Evolutionary conservation across 1,139 yeast species (phyloP), one percentile per base, ranked within the genome.

Genomic region (Candida tropicalis): DNA sequence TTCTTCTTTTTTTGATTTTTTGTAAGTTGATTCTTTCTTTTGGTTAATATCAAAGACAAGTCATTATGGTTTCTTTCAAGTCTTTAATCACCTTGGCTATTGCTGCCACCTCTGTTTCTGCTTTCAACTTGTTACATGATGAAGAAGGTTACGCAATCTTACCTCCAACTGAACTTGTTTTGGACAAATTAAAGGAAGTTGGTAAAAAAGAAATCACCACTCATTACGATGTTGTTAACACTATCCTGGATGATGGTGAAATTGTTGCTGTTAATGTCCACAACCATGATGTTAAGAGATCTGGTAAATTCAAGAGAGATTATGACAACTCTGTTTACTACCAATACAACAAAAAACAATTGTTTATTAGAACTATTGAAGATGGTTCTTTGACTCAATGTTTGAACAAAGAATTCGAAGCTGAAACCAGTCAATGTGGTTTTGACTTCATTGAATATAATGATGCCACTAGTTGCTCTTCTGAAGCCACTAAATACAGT

Each of bases 131-230:
- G 28, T 43, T 51, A 27, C 44, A 45, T 22, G 54, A 51, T 37
- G 32, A 39, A 24, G 40, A 42, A 24, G 54, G 54, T n/a, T 49
- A 23, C 35, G 49, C 53, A 3, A 44, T 51, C 22, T 49, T 51
- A 42, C 54, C 54, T 13, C 54, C 54, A 25, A 51, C 54, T 10
- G 48, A 50, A n/a, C 40, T 45, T 26, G 54, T 51, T 20, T 43
- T 51, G 17, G 38, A 45, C 13, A 45, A 47, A 34, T 48, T 51
- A 22, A 41, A 45, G 37, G 39, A 43, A 22, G 42, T 37, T 25
- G 49, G 46, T 17, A 45, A 43, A 33, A 35, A 40, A 34, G 45
- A 43, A 10, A 31, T 42, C 27, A 29, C 46, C 12, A 13, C 35
- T 13, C 49, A 51, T 27, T 50, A 49, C 33, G 52, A 50, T 35